Base-by-base conservation (phyloP, 2,329 filamentous ascomycete genomes). In the Acrodontium crateriforme region DNA sequence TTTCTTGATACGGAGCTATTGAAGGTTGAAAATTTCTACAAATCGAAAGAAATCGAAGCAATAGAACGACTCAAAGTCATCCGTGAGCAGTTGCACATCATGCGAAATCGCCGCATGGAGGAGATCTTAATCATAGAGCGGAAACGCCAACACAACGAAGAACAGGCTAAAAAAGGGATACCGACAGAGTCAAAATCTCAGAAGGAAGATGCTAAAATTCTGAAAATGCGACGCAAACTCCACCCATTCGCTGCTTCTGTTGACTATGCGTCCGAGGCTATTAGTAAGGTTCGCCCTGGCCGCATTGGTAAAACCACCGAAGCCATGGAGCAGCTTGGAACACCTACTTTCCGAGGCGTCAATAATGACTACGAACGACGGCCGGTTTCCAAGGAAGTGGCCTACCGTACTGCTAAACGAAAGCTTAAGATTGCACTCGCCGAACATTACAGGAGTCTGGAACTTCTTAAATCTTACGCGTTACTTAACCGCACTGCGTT, bases 11-110 rank as follows among this genome's bases (percentile, higher is more conserved):
- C 60, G 7, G 79, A 98, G 55, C 62, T 98, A 9, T 66, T 75
- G n/a, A 98, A 95, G 56, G 82, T 98, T 8, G 85, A 98, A 49
- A 58, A 63, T 0, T 98, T 98, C 47, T 95, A 95, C 60, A 74
- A 71, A 42, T 60, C 71, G 40, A 94, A 94, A 49, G 89, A 98
- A 49, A 69, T 80, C 16, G 82, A 94, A 49, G 82, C 87, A 0
- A 78, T 73, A 0, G 60, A 75, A 30, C 71, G 85, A 2, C 59
- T 94, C 14, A 59, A 62, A 1, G 53, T 78, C 3, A 62, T 98
- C 25, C 71, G 80, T 22, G 73, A 84, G 28, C 89, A 98, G 51
- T 65, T 98, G 17, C 85, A 92, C 48, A 79, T 91, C 44, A 93
- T 95, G 83, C 71, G 84, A 24, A 83, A 91, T 50, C 71, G 78